phyloP scores from a whole-genome alignment of 108 stramenopile species.

The Chaetoceros tenuissimus region DNA sequence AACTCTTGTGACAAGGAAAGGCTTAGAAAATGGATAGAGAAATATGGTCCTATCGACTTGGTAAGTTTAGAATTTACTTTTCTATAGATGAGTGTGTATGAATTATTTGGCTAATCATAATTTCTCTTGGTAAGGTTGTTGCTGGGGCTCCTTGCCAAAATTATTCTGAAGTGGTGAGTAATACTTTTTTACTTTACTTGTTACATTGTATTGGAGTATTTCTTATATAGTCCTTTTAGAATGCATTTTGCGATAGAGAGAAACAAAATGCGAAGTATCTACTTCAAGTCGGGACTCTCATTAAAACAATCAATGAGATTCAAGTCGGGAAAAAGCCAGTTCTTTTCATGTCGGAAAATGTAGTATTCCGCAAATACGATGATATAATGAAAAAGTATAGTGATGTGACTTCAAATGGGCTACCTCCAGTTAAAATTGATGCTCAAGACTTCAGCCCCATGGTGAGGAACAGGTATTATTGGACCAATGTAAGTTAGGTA shows the following conservation, averaged over 20 bases:
- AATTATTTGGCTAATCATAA: too few species aligned
- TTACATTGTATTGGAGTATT: too few species aligned
- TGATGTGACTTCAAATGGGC: neutral
- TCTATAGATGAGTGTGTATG: too few species aligned
- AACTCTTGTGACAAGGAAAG: too few species aligned
- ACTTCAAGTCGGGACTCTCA: conserved; percentile 12
- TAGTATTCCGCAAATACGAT: conserved; percentile 15
- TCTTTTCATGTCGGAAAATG: conserved; percentile 25
- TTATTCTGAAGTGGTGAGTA: conserved; percentile 11
- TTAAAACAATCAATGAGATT: conserved; percentile 10
- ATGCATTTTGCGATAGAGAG: too few species aligned
- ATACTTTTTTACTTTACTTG: too few species aligned
- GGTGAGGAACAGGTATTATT: conserved; percentile 20
- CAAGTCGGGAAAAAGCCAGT: conserved; percentile 11
- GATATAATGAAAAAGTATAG: conserved; percentile 10
- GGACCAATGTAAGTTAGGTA: conserved; percentile 22
- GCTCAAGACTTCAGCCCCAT: conserved; percentile 15
- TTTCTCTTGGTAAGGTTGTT: too few species aligned
- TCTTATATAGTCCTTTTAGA: too few species aligned
- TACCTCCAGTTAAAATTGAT: conserved; percentile 15
- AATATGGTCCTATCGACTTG: conserved; percentile 19
- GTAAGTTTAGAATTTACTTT: too few species aligned
- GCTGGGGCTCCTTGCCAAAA: conserved; percentile 24
- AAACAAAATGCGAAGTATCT: too few species aligned
- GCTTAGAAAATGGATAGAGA: neutral